Base-by-base conservation (phyloP, 2,329 filamentous ascomycete genomes). In the Ophiostoma triangulosporum region DNA sequence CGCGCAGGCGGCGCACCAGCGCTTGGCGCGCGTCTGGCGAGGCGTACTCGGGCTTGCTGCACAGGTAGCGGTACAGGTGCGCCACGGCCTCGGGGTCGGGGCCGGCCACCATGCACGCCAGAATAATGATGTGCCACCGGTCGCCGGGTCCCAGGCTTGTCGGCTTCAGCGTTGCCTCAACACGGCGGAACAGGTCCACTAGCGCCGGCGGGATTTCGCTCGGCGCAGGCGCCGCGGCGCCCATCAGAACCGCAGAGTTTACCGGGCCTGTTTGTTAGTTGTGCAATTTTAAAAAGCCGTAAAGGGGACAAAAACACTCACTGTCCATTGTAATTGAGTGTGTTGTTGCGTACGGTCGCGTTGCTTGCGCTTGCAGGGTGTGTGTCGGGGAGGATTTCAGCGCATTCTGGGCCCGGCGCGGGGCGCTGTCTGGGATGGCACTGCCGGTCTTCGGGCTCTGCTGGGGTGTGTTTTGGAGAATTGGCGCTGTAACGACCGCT, bases 11-110 rank as follows among this genome's bases (percentile, higher is more conserved):
- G 2, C 72, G 70, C 53, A 79, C 66, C 7, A 80, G 66, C 0
- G 62, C 63, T 59, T 77, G 65, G 11, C 77, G 70, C 14, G 71
- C 63, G 1, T 65, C 66, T 0, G 72, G 57, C 0, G 69, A 72
- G 1, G 65, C 59, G 59, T 70, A 74, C 38, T 70, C 64, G 0
- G 75, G 70, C 56, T 76, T 69, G 40, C 65, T 35, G 12, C 24
- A 74, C 33, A 83, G 70, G 59, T 80, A 67, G 11, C 69, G 70
- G 66, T 83, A 83, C 1, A 83, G 72, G 12, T 73, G 66, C 26
- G 71, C 70, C 17, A 73, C 71, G 52, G 72, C 69, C 27, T 73
- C 70, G 4, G 76, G 75, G 60, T 79, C 69, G 2, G 71, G 70
- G 38, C 72, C 70, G n/a, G 72, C 73, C 9, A 69, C 69, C 32